A percentile compares a stretch with the other conserved stretches of the same genome.
These are phyloP conservation scores for Cystobasidiopsis lactophilus DNA, from an alignment of 768 basidiomycete species.

Conservation along the genomic window DNA sequence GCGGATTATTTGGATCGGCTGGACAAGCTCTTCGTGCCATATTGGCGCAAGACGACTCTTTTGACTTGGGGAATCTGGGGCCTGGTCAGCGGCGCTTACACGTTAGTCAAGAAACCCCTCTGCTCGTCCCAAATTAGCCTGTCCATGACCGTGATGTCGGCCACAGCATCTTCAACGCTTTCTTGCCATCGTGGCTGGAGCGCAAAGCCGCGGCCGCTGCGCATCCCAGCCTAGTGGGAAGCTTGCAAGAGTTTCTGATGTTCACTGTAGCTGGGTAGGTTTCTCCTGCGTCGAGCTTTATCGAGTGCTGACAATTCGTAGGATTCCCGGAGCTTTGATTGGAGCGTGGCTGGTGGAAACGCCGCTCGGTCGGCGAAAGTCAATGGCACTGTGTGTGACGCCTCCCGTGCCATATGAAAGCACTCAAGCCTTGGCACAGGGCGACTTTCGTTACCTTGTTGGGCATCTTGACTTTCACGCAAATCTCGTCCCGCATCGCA, in stretches of 20 bases:
- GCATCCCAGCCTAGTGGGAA: constrained; percentile 31
- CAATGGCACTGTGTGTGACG: constrained; percentile 36
- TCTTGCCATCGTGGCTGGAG: constrained; percentile 65
- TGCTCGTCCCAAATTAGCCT: background rate
- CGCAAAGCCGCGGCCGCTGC: constrained; percentile 25
- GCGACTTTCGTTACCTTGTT: constrained; percentile 50
- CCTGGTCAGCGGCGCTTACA: constrained; percentile 46
- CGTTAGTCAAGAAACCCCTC: background rate
- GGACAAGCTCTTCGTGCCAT: constrained; percentile 44
- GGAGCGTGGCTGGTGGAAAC: constrained; percentile 65
- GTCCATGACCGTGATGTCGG: too few species aligned
- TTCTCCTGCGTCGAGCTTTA: background rate
- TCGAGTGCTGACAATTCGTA: background rate
- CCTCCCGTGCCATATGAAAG: background rate
- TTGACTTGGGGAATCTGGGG: constrained; percentile 63
- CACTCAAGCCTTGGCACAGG: background rate
- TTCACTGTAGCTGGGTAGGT: constrained; percentile 63
- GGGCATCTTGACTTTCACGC: constrained; percentile 48
- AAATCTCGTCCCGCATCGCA: constrained; percentile 36
- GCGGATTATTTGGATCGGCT: constrained; percentile 48
- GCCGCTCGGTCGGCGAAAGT: constrained; percentile 39
- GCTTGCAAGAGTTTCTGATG: constrained; percentile 64
- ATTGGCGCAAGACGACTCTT: constrained; percentile 55
- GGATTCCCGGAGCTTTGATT: constrained; percentile 31
- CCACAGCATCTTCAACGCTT: constrained; percentile 79